Base-by-base conservation (phyloP, 2,329 filamentous ascomycete genomes). In the Paradendryphiella salina region DNA sequence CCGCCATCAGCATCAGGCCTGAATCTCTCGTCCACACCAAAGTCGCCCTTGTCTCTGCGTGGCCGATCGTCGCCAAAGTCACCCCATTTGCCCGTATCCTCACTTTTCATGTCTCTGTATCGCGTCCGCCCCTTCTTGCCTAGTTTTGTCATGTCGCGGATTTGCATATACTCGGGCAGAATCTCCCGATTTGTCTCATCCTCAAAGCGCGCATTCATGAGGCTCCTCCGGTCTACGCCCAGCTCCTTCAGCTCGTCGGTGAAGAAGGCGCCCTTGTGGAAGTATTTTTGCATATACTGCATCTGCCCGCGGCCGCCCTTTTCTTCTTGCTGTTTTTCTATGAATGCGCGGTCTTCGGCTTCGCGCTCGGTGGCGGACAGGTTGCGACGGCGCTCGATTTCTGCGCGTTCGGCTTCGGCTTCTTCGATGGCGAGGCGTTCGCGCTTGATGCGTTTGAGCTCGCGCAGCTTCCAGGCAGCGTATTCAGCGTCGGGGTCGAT, bases 231-330 rank as follows among this genome's bases (percentile, higher is more conserved):
- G 57, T 89, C 85, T 37, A 96, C 78, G 0, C 90, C 89, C 56
- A 89, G 85, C 13, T 84, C 85, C 61, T 86, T 84, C 43, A 86
- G 81, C 63, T 95, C 89, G 44, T 92, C 90, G 60, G 88, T 88
- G 78, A 90, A 97, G 77, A 97, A 99, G 13, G 94, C 94, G 40
- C 94, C 94, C 76, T 92, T 93, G 80, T 99, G 94, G 74, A 90
- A 92, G 77, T 97, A 99, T 70, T 92, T 91, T 69, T 96, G 92
- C 88, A 97, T 90, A 72, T 85, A 96, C 1, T 83, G 83, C 80
- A 94, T 90, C 75, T 93, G 88, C 45, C 90, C 90, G 54, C 87
- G 86, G 42, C 79, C 54, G 64, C 89, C 89, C 18, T 79, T 77
- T 57, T 96, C 91, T 56, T 88, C 88, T 62, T 87, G 85, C 74